Evolutionary conservation across 805 yeast species (phyloP), one percentile per base, ranked within the genome.

Genomic region (Scheffersomyces lignosus): DNA sequence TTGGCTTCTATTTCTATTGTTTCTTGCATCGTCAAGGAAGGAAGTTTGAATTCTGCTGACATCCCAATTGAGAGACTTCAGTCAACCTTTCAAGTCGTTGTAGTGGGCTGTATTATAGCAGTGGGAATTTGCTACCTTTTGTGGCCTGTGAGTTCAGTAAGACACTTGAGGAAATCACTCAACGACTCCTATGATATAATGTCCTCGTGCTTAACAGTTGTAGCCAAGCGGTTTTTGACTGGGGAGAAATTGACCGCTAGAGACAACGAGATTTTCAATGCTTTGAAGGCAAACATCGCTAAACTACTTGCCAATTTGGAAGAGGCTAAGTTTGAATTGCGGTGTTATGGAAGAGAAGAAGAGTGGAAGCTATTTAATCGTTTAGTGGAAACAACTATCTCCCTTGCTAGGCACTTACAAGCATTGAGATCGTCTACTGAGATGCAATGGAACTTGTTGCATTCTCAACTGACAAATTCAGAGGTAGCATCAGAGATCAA

Each of bases 21-120:
- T 3, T 75, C 88, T 0, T 80, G 86, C 40, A 71, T 87, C 38
- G 77, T 85, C 12, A 81, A 83, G 52, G 95, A 87, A 49, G 90
- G 88, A 10, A 77, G 81, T 30, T 63, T 73, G 33, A 81, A 80
- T 49, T 70, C 77, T 1, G 79, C 81, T 12, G 55, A 56, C 5
- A 68, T 86, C 10, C 86, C 90, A 0, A 54, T 78, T 41, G 58
- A 59, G 18, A 71, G 81, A 47, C 64, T 86, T 18, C 38, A 62
- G 18, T 75, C 81, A 18, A 73, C 81, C 10, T 73, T 81, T 27
- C 51, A 60, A 30, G 81, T 86, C 41, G 87, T 83, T 8, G 52
- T 66, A 10, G 56, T 71, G 0, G 95, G 96, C 0, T 78, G 83
- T 31, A 23, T 70, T 3, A 66, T 82, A 2, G 74, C 88, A 0